Percentiles rank a stretch among this genome's conserved stretches.
These are phyloP conservation scores for Pelargonium cotyledonis DNA, from an alignment of 441 rosid genomes.

Conservation along the genomic window DNA sequence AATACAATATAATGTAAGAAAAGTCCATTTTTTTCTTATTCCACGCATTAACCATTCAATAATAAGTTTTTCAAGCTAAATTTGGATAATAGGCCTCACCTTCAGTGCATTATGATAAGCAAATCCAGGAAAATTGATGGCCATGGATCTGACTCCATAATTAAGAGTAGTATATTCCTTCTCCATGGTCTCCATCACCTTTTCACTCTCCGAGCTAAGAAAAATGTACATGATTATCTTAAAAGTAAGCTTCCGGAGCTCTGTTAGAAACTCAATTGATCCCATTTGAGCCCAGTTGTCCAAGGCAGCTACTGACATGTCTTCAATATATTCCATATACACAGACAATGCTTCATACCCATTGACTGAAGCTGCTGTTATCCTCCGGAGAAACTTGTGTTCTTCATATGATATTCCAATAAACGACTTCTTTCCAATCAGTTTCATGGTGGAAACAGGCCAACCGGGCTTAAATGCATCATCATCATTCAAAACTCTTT, in stretches of 20 bases:
- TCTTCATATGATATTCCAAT: slow-evolving; percentile 58
- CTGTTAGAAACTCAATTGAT: slow-evolving; percentile 54
- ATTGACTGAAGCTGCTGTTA: slow-evolving; percentile 74
- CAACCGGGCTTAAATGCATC: slow-evolving; percentile 75
- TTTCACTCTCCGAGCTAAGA: slow-evolving; percentile 61
- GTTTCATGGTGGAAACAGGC: slow-evolving; percentile 60
- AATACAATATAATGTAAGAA: too few species aligned
- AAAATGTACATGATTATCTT: slow-evolving; percentile 74
- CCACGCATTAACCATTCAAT: too few species aligned
- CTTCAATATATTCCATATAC: slow-evolving; percentile 63
- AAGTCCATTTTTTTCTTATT: too few species aligned
- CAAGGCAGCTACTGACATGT: slow-evolving; percentile 40
- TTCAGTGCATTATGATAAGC: slow-evolving; percentile 69
- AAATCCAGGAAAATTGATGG: slow-evolving; percentile 78
- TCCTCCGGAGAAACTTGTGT: slow-evolving; percentile 71
- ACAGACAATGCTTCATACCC: slow-evolving; percentile 67
- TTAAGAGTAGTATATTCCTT: slow-evolving; percentile 65
- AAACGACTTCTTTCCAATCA: slow-evolving; percentile 76
- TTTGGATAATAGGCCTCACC: slow-evolving; percentile 27
- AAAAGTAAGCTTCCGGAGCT: slow-evolving; percentile 68
- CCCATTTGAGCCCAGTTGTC: slow-evolving; percentile 68
- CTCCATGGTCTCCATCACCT: slow-evolving; percentile 59
- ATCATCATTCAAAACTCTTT: slow-evolving; percentile 55
- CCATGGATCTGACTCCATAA: slow-evolving; percentile 81
- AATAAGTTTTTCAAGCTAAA: too few species aligned